phyloP scores from a whole-genome alignment of 2,329 filamentous ascomycete genomes.

The Cladophialophora exuberans region DNA sequence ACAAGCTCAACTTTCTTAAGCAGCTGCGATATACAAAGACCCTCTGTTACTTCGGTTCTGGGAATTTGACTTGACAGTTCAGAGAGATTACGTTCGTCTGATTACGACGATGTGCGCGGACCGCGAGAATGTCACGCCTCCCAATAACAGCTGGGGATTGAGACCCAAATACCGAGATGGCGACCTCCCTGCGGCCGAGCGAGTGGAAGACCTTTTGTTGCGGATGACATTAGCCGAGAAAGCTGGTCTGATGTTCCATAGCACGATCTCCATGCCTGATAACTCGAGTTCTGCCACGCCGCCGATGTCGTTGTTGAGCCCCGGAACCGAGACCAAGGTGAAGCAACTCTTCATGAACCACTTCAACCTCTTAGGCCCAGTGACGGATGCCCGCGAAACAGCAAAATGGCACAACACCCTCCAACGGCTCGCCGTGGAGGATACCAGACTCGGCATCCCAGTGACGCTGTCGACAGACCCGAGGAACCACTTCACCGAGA shows the following conservation, averaged over 20 bases:
- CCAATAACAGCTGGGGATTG: too few species aligned
- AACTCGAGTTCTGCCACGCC: too few species aligned
- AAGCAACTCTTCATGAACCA: constrained; percentile 4
- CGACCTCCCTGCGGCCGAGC: constrained; percentile 29
- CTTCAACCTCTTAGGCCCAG: constrained; percentile 9
- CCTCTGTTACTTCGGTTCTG: too few species aligned
- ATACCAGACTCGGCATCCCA: constrained; percentile 19
- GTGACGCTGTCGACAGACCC: constrained; percentile 24
- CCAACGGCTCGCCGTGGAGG: not conserved
- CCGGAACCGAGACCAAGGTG: constrained; percentile 4
- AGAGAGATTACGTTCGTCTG: too few species aligned
- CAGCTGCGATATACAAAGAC: too few species aligned
- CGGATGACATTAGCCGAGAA: constrained; percentile 78
- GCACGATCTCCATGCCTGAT: constrained; percentile 5
- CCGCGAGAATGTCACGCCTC: too few species aligned
- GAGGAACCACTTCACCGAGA: constrained; percentile 21
- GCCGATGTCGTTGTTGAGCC: too few species aligned
- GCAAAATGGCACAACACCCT: constrained; percentile 2
- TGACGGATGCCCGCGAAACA: constrained; percentile 3
- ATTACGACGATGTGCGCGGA: too few species aligned
- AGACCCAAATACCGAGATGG: too few species aligned
- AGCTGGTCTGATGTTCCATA: constrained; percentile 67
- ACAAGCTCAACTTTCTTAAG: too few species aligned
- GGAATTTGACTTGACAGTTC: too few species aligned
- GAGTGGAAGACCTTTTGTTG: constrained; percentile 54